Percentiles rank a stretch among this genome's conserved stretches.
Conservation (phyloP, 495 filamentous ascomycete genomes). For the Choiromyces venosus region DNA sequence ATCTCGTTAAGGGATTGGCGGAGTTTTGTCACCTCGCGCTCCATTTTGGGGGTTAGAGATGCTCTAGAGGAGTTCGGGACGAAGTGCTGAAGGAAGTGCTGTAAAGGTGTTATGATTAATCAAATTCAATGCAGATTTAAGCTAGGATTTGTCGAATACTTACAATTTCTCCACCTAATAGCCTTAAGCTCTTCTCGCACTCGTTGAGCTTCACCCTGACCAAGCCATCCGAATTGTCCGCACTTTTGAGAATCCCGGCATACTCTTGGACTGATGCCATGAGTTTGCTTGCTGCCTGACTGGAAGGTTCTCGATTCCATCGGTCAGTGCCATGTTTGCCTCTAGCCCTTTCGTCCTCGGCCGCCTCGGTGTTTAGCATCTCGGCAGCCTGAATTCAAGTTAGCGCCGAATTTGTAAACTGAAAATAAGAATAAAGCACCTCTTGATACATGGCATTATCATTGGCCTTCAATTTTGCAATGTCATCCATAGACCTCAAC, state of each 20-base stretch:
- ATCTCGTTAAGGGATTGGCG: slow-evolving; percentile 77
- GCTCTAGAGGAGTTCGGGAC: slow-evolving; percentile 78
- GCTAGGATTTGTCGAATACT: background rate
- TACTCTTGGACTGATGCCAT: slow-evolving; percentile 73
- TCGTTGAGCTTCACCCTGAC: slow-evolving; percentile 73
- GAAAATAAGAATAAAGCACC: background rate
- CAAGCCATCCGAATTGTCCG: slow-evolving; percentile 72
- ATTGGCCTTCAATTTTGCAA: slow-evolving; percentile 72
- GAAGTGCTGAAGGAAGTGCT: slow-evolving; percentile 52
- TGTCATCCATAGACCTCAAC: slow-evolving; percentile 73
- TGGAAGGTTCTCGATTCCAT: slow-evolving; percentile 68
- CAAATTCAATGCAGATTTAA: background rate
- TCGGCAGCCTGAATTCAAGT: slow-evolving; percentile 52
- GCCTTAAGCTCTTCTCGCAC: slow-evolving; percentile 63
- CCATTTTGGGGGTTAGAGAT: slow-evolving; percentile 70
- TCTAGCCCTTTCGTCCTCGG: slow-evolving; percentile 70
- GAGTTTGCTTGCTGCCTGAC: slow-evolving; percentile 64
- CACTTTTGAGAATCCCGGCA: slow-evolving; percentile 79
- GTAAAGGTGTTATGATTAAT: slow-evolving; percentile 38
- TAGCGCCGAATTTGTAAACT: background rate
- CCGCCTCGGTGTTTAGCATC: slow-evolving; percentile 68
- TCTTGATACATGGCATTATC: slow-evolving; percentile 73
- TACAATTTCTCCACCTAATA: slow-evolving; percentile 71
- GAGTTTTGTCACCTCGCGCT: slow-evolving; percentile 67
- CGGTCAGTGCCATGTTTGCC: slow-evolving; percentile 80